Percentiles rank a stretch among this genome's conserved stretches.
Evolutionary conservation across 352 stramenopile genomes (phyloP).

Genomic region (Phytopythium montanum): DNA sequence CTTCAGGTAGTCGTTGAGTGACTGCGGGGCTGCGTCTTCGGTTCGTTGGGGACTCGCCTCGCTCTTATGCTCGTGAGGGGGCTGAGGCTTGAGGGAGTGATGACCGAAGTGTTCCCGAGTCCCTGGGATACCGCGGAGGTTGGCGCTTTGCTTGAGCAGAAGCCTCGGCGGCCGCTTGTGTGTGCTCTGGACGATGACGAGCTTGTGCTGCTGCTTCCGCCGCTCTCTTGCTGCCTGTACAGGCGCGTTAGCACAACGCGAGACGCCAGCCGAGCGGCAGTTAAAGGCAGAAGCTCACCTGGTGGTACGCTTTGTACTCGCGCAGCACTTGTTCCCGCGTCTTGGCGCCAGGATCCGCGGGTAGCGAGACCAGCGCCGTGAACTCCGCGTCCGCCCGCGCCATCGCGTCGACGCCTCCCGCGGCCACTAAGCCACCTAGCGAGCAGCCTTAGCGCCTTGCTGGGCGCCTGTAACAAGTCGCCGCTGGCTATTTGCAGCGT

Average conservation of each 20-base stretch:
- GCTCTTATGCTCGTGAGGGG: background rate
- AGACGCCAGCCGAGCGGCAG: background rate
- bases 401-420: background rate
- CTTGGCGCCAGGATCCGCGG: slow-evolving; percentile 1
- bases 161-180: slow-evolving; percentile 37
- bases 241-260: background rate
- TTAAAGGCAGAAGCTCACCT: slow-evolving; percentile 10
- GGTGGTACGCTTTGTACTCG: slow-evolving; percentile 39
- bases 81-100: background rate
- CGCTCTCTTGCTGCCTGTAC: background rate
- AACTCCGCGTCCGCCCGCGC: background rate
- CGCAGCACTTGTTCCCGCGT: slow-evolving; percentile 39
- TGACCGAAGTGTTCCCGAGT: background rate
- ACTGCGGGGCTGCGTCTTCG: background rate
- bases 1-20: slow-evolving; percentile 26
- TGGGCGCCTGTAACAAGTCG: too few species aligned
- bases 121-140: background rate
- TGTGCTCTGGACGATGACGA: slow-evolving; percentile 53
- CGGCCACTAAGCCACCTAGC: background rate
- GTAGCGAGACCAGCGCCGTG: slow-evolving; percentile 1
- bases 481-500: too few species aligned
- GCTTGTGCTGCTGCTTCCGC: slow-evolving; percentile 50
- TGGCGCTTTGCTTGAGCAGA: slow-evolving; percentile 28
- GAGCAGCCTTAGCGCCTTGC: background rate
- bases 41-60: background rate